Percentiles rank a stretch among this genome's conserved stretches.
These are phyloP conservation scores for Termitomyces sp. DNA, from an alignment of 768 basidiomycete genomes.

Conservation along the genomic window DNA sequence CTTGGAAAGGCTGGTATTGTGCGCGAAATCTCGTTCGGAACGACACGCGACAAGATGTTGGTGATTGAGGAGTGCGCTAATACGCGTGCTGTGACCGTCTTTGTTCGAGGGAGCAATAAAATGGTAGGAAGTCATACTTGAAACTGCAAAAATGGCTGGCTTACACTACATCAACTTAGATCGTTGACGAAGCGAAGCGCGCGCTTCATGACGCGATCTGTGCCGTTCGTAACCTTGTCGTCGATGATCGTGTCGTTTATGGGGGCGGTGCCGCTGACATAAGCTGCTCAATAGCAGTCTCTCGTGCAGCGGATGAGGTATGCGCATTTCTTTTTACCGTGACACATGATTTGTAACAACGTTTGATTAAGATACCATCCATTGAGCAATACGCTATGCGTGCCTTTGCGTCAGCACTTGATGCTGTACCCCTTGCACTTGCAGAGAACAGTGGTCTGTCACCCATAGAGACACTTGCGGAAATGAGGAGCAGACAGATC, in stretches of 20 bases:
- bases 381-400: constrained; percentile 99
- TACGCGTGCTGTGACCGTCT: constrained; percentile 92
- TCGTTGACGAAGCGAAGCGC: constrained; percentile 98
- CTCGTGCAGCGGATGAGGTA: constrained; percentile 92
- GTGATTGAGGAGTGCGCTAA: constrained; percentile 99
- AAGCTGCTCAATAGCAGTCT: constrained; percentile 87
- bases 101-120: constrained; percentile 97
- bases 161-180: constrained; percentile 40
- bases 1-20: constrained; percentile 92
- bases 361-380: constrained; percentile 64
- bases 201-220: constrained; percentile 97
- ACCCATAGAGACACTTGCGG: constrained; percentile 95
- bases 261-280: constrained; percentile 99
- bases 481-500: constrained; percentile 91
- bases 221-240: constrained; percentile 91
- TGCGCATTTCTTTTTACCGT: constrained; percentile 11
- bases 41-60: constrained; percentile 98
- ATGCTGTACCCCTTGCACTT: constrained; percentile 91
- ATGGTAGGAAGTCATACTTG: constrained; percentile 55
- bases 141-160: neutral
- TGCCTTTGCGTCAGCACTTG: constrained; percentile 94
- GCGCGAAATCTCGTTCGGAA: constrained; percentile 92
- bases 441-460: constrained; percentile 97
- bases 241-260: constrained; percentile 95
- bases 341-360: neutral